A percentile compares a stretch with the other conserved stretches of the same genome.
phyloP scores from a whole-genome alignment of 108 stramenopile genomes.

The Cyclotella baltica region DNA sequence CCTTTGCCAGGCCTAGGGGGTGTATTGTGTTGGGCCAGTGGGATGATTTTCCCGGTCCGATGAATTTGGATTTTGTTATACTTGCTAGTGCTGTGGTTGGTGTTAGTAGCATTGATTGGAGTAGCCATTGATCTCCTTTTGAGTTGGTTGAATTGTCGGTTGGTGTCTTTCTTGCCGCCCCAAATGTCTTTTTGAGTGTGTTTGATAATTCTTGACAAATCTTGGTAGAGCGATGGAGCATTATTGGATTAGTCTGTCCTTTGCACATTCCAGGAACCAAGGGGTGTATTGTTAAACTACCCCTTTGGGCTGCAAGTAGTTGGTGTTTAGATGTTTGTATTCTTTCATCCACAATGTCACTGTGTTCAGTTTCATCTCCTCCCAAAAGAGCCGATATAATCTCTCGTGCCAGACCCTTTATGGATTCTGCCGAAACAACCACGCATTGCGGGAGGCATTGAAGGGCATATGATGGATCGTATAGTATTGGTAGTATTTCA shows the following conservation, averaged over 20 bases:
- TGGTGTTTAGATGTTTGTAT: not conserved
- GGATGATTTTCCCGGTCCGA: constrained; percentile 2
- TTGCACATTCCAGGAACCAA: constrained; percentile 65
- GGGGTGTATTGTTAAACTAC: constrained; percentile 55
- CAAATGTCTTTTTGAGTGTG: constrained; percentile 46
- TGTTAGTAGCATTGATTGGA: constrained; percentile 61
- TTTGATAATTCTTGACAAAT: constrained; percentile 43
- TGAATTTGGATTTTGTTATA: constrained; percentile 25
- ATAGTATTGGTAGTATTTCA: constrained; percentile 1
- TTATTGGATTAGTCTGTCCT: constrained; percentile 46
- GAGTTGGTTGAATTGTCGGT: not conserved
- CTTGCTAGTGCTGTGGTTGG: constrained; percentile 55
- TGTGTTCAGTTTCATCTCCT: constrained; percentile 1
- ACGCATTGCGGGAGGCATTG: constrained; percentile 52
- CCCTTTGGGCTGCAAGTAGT: constrained; percentile 42
- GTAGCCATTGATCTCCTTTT: constrained; percentile 49
- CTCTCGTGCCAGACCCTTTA: constrained; percentile 60
- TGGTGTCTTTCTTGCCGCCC: constrained; percentile 39
- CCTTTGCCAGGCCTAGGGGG: constrained; percentile 60
- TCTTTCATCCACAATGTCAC: constrained; percentile 1
- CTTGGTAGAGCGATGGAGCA: constrained; percentile 38
- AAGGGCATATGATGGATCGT: constrained; percentile 63
- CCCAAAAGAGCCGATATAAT: constrained; percentile 30
- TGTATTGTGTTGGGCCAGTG: constrained; percentile 55
- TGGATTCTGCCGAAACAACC: constrained; percentile 54